These are phyloP conservation scores for Dictyostelium intermedium DNA, from an alignment of 78 protist genomes.

Conservation along the genomic window DNA sequence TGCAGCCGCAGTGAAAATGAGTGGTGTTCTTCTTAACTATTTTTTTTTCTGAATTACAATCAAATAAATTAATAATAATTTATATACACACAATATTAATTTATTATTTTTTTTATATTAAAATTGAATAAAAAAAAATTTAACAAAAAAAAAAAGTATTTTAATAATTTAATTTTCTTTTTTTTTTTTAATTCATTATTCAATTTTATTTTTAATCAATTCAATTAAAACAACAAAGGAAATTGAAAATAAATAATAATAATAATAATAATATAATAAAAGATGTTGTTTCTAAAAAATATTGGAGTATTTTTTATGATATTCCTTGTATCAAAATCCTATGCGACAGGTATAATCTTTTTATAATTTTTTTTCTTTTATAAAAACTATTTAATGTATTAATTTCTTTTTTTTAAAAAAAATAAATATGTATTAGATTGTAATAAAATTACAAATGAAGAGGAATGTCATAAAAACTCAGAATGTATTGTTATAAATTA, in stretches of 20 bases:
- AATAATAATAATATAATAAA: background rate
- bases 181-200: background rate
- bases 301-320: background rate
- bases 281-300: background rate
- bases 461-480: background rate
- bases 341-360: background rate
- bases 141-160: background rate
- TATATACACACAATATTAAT: background rate
- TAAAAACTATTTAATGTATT: background rate
- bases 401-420: background rate
- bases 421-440: background rate
- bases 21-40: background rate
- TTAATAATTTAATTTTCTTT: background rate
- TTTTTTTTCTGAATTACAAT: background rate
- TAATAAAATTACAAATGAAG: background rate
- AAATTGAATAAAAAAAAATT: background rate
- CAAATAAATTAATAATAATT: background rate
- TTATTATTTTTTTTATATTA: background rate
- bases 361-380: too few species aligned
- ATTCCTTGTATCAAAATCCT: background rate
- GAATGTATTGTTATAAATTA: slow-evolving; percentile 2
- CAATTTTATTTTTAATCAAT: background rate
- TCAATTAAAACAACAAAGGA: background rate
- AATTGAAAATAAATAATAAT: background rate
- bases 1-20: background rate